These are phyloP conservation scores for Byssochlamys sp. DNA, from an alignment of 2,329 filamentous ascomycete species.

Conservation along the genomic window DNA sequence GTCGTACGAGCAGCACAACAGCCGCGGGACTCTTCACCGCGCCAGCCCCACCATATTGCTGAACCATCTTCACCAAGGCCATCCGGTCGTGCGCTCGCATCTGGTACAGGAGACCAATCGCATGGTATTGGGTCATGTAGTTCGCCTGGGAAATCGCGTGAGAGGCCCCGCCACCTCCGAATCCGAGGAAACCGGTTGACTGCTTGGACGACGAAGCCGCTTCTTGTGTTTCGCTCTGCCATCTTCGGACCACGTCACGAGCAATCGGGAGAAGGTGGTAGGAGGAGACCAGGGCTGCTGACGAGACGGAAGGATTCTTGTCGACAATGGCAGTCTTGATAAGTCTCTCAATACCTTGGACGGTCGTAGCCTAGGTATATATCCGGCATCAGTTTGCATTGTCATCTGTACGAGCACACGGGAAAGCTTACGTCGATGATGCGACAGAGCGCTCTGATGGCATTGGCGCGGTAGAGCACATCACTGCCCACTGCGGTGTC, in stretches of 20 bases:
- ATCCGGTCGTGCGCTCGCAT: slow-evolving; percentile 96
- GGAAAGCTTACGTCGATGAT: slow-evolving; percentile 73
- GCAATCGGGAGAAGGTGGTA: slow-evolving; percentile 96
- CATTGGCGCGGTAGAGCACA: slow-evolving; percentile 86
- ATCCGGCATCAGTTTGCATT: slow-evolving; percentile 9
- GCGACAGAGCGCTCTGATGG: slow-evolving; percentile 85
- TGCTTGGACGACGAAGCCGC: slow-evolving; percentile 85
- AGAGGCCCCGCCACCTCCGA: slow-evolving; percentile 68
- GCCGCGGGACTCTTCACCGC: slow-evolving; percentile 92
- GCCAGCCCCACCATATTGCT: slow-evolving; percentile 86
- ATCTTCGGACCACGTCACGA: slow-evolving; percentile 86
- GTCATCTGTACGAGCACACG: neutral
- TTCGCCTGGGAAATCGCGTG: slow-evolving; percentile 69
- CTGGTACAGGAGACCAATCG: slow-evolving; percentile 91
- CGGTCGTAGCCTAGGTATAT: slow-evolving; percentile 68
- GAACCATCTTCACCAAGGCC: slow-evolving; percentile 99
- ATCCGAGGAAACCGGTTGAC: slow-evolving; percentile 81
- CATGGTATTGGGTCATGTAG: slow-evolving; percentile 97
- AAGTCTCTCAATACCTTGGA: slow-evolving; percentile 93
- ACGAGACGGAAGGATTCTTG: slow-evolving; percentile 94
- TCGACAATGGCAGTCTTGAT: slow-evolving; percentile 99
- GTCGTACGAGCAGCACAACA: slow-evolving; percentile 78
- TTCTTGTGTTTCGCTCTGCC: slow-evolving; percentile 97
- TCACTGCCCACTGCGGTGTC: slow-evolving; percentile 93
- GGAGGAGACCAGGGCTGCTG: slow-evolving; percentile 87